phyloP scores from a whole-genome alignment of 2,329 filamentous ascomycete genomes.

The Neurospora crassa region DNA sequence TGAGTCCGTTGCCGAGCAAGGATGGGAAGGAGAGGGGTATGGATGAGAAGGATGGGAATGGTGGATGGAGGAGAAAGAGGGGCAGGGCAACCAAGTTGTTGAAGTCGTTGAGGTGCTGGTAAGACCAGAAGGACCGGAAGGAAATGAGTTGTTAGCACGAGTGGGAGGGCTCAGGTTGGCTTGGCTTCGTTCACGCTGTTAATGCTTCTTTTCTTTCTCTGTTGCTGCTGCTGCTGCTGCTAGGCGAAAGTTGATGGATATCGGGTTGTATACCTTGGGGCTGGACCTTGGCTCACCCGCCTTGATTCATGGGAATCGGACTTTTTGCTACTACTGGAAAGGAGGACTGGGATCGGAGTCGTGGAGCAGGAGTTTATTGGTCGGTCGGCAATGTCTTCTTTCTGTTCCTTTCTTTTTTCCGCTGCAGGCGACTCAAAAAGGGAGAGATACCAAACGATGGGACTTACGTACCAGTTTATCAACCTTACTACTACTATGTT shows the following conservation, averaged over 20 bases:
- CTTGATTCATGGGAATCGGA: not conserved
- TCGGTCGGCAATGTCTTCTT: not conserved
- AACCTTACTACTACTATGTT: not conserved
- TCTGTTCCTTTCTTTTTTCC: not conserved
- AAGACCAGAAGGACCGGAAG: not conserved
- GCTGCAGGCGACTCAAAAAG: not conserved
- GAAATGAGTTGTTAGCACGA: not conserved
- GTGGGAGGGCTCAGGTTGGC: not conserved
- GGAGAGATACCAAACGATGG: not conserved
- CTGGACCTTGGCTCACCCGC: not conserved
- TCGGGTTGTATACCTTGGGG: not conserved
- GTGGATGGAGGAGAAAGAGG: conserved; percentile 26
- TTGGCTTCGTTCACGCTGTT: not conserved
- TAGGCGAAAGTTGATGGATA: not conserved
- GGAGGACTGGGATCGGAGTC: not conserved
- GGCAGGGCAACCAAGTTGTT: not conserved
- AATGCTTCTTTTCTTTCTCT: not conserved
- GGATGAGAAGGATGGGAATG: conserved; percentile 20
- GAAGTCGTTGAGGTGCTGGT: not conserved
- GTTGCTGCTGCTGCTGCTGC: not conserved
- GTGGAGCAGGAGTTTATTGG: not conserved
- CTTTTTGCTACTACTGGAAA: not conserved
- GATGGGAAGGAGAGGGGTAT: conserved; percentile 19
- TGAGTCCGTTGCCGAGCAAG: conserved; percentile 41
- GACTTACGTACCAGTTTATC: no score